Evolutionary conservation across 495 filamentous ascomycete genomes (phyloP).

Genomic region (Choiromyces venosus): DNA sequence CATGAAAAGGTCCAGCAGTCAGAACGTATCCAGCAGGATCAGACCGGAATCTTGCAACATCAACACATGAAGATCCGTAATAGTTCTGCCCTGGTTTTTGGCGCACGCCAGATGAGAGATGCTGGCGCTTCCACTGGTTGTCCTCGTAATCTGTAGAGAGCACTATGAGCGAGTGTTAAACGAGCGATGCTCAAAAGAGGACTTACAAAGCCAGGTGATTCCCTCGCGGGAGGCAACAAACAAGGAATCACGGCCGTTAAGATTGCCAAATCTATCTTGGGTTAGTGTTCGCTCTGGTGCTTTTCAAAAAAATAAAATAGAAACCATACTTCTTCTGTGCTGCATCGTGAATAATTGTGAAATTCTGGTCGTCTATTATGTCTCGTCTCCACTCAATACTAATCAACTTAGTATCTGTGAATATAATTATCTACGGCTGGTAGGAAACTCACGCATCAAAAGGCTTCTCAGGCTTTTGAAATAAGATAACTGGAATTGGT

Average conservation of each 20-base stretch:
- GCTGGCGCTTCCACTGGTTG: slow-evolving; percentile 6
- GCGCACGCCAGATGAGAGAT: slow-evolving; percentile 8
- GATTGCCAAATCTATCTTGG: slow-evolving; percentile 20
- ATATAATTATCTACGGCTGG: not conserved
- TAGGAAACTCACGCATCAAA: slow-evolving; percentile 21
- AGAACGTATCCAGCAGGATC: slow-evolving; percentile 33
- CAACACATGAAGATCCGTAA: slow-evolving; percentile 32
- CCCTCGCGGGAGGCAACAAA: slow-evolving; percentile 35
- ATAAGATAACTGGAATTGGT: slow-evolving; percentile 26
- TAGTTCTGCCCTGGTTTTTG: slow-evolving; percentile 14
- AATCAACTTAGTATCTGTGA: not conserved
- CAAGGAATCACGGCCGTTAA: slow-evolving; percentile 30
- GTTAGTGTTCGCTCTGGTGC: not conserved
- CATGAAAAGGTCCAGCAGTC: slow-evolving; percentile 30
- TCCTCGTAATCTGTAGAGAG: slow-evolving; percentile 13
- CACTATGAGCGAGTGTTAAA: not conserved
- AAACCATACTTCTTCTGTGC: slow-evolving; percentile 14
- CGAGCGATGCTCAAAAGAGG: not conserved
- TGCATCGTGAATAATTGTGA: slow-evolving; percentile 33
- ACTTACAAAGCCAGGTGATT: slow-evolving; percentile 31
- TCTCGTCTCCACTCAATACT: slow-evolving; percentile 32
- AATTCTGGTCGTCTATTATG: slow-evolving; percentile 31
- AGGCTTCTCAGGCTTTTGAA: slow-evolving; percentile 26
- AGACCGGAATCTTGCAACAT: slow-evolving; percentile 14
- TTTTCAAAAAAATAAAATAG: not conserved